Conservation (phyloP, 1,284 basidiomycete species). For the Ceratobasidium sp. region DNA sequence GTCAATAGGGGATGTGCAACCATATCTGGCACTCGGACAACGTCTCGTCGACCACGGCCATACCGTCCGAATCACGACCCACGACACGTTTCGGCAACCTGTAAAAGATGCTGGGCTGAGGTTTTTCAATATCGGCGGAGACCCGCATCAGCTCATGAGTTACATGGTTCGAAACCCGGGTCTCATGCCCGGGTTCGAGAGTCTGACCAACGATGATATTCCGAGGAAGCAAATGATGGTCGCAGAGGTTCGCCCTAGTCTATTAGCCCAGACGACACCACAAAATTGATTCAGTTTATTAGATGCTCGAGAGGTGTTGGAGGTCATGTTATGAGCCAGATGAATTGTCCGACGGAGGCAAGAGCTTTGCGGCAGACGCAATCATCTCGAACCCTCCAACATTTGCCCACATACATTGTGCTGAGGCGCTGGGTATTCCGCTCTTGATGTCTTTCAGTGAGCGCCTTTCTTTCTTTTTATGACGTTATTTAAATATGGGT, state of each 20-base stretch:
- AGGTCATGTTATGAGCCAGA: conserved; percentile 60
- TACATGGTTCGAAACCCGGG: conserved; percentile 68
- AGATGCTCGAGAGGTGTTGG: conserved; percentile 67
- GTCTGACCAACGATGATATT: conserved; percentile 59
- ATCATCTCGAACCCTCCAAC: conserved; percentile 71
- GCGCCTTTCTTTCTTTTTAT: conserved; percentile 43
- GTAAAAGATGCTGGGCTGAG: conserved; percentile 61
- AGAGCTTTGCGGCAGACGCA: conserved; percentile 63
- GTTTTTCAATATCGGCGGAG: conserved; percentile 65
- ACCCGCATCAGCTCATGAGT: conserved; percentile 67
- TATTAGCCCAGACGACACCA: not conserved
- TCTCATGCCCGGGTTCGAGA: conserved; percentile 59
- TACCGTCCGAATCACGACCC: conserved; percentile 70
- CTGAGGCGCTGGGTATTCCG: conserved; percentile 68
- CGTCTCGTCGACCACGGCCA: conserved; percentile 63
- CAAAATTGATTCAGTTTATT: not conserved
- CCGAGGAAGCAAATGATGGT: conserved; percentile 59
- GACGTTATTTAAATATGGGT: conserved; percentile 18
- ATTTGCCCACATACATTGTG: conserved; percentile 69
- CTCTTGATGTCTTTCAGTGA: conserved; percentile 64
- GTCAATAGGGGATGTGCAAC: conserved; percentile 69
- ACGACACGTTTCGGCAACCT: conserved; percentile 66
- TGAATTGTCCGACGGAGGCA: conserved; percentile 50
- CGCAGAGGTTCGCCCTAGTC: conserved; percentile 45
- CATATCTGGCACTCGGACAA: conserved; percentile 70